Base-by-base conservation (phyloP, 306 rosid species). In the Styphnolobium japonicum region DNA sequence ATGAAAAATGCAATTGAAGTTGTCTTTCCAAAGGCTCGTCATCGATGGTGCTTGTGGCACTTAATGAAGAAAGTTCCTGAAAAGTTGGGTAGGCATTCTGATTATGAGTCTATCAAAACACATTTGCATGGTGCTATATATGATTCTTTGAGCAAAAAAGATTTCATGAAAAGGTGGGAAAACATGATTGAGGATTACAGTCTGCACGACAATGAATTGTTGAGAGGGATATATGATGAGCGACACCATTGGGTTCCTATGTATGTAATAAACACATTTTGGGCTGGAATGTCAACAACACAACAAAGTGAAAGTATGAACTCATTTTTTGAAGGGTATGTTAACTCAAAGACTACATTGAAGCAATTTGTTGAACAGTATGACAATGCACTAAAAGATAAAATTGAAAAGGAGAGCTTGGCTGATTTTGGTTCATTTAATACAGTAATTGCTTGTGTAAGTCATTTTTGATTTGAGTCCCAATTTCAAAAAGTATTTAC, bases 1-100 rank as follows among this genome's bases (percentile, higher is more conserved):
- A 77, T 85, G 48, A 42, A 67, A 49, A 58, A 12, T 31, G 81
- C 83, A 43, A n/a, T n/a, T n/a, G n/a, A n/a, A n/a, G n/a, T n/a
- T 15, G 79, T 80, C 0, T 75, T 84, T 5, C 77, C 85, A 37
- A 31, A 71, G 4, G 45, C 80, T 6, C 45, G 37, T 16, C 83
- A 76, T 37, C 61, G 80, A 1, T 55, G 75, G 79, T 85, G 80
- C 49, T 66, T 76, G 10, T 80, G 76, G 76, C 27, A 76, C 25
- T 67, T 85, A 27, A 71, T 76, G 77, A 71, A 80, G 15, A 85
- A 71, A 48, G 4, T 80, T 8, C 57, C 23, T 2, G 67, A 75
- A 18, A 80, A 65, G 43, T 19, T 80, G 10, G 58, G 36, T 37
- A 31, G 49, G n/a, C 21, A 33, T 18, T 21, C 25, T 45, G 7